Base-by-base conservation (phyloP, 2,329 filamentous ascomycete genomes). In the Paracamarosporium sp. region DNA sequence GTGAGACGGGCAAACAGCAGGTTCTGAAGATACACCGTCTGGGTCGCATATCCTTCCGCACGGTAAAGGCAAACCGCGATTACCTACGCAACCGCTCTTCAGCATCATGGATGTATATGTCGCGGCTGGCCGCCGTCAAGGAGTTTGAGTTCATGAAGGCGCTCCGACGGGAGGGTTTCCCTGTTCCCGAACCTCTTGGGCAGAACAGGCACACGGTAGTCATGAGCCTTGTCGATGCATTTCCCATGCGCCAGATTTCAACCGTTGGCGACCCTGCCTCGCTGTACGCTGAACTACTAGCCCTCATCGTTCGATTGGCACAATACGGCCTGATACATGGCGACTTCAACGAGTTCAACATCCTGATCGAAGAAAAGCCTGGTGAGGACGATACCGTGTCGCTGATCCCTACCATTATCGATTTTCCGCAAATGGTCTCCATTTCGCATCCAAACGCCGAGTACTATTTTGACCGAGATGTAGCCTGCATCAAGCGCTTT, bases 291-390 rank as follows among this genome's bases (percentile, higher is more conserved):
- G 92, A 98, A 59, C 82, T 99, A 31, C 96, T 99, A 71, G 85
- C 87, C 40, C 86, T 97, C 67, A 92, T 99, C 55, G 81, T 99
- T 41, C 86, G 88, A 27, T 83, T 99, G 38, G 94, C 95, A 5
- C 87, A 87, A 60, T 88, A 93, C 66, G 95, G 95, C 6, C 81
- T 99, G 46, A 99, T 99, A 60, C 95, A 99, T 74, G 95, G 95
- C 61, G 95, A 99, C 75, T 99, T 96, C 81, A 99, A 99, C 81
- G 96, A 99, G 77, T 99, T 99, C 84, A 99, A 99, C 76, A 94
- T 99, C 63, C 82, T 99, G 31, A 88, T 99, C 74, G 92, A 95
- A 73, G 94, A 98, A 75, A 86, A 82, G 46, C 55, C 63, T 5
- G 63, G 68, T 17, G 61, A 56, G 25, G 68, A 73, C 13, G 73